Conservation (phyloP, 164 flowering plant genomes). For the Litsea cubeba region DNA sequence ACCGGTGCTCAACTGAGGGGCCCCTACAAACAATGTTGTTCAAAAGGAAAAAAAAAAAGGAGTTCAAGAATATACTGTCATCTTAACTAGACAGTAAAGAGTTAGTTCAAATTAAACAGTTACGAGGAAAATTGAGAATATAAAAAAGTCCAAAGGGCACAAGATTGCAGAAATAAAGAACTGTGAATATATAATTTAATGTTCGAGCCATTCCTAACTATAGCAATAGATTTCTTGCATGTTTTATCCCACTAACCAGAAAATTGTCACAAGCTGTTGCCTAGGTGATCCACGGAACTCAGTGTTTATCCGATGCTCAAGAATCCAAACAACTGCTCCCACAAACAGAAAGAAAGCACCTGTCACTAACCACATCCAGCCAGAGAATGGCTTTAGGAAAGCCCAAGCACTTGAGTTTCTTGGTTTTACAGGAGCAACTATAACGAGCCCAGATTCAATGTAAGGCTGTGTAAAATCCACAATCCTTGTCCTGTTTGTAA, state of each 20-base stretch:
- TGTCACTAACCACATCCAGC: slow-evolving; percentile 78
- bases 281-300: slow-evolving; percentile 93
- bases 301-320: slow-evolving; percentile 75
- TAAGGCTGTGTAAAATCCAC: slow-evolving; percentile 95
- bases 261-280: slow-evolving; percentile 69
- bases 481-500: slow-evolving; percentile 70
- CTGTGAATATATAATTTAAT: too few species aligned
- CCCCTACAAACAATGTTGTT: too few species aligned
- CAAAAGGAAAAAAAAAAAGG: too few species aligned
- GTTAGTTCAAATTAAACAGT: too few species aligned
- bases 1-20: too few species aligned
- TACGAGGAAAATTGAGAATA: too few species aligned
- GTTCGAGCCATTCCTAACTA: too few species aligned
- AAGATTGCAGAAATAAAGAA: too few species aligned
- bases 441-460: slow-evolving; percentile 79
- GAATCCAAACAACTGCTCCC: slow-evolving; percentile 91
- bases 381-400: slow-evolving; percentile 75
- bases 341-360: slow-evolving; percentile 72
- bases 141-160: too few species aligned
- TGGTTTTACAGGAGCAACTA: slow-evolving; percentile 67
- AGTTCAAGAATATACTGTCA: too few species aligned
- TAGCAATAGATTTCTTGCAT: not conserved
- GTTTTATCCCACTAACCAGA: slow-evolving; percentile 51
- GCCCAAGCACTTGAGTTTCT: slow-evolving; percentile 71
- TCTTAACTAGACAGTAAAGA: too few species aligned